phyloP scores from a whole-genome alignment of 2,329 filamentous ascomycete genomes.

The Podosphaera aphanis region DNA sequence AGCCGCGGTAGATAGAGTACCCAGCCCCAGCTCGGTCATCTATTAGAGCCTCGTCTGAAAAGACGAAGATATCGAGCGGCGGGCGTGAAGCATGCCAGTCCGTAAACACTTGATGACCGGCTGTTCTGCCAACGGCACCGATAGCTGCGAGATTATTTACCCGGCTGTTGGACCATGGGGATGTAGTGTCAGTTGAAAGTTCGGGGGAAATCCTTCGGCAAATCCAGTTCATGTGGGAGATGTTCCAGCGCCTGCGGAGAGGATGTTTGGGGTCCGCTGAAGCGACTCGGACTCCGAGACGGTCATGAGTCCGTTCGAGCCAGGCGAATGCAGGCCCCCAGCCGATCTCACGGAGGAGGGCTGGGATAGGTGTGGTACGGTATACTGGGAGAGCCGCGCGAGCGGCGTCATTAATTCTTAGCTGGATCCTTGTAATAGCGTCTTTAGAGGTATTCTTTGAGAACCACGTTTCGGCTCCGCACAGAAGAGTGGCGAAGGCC shows the following conservation, averaged over 20 bases:
- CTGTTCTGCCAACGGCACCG: neutral
- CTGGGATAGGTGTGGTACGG: neutral
- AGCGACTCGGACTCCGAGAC: neutral
- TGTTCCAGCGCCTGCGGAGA: neutral
- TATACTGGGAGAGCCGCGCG: neutral
- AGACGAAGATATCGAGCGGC: too few relatives aligned
- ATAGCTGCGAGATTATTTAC: neutral
- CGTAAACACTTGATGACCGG: too few relatives aligned
- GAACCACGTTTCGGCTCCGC: neutral
- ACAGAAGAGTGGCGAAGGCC: neutral
- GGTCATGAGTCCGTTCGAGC: neutral
- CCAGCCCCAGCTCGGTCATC: too few relatives aligned
- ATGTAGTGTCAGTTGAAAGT: neutral
- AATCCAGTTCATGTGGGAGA: neutral
- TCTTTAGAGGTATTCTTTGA: neutral
- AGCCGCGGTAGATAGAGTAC: too few relatives aligned
- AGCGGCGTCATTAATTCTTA: neutral
- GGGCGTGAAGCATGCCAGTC: too few relatives aligned
- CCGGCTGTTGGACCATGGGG: neutral
- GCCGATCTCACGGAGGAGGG: neutral
- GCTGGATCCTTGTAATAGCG: neutral
- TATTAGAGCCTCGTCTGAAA: too few relatives aligned
- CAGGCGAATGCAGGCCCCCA: neutral
- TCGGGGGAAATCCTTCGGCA: neutral
- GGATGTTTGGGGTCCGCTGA: neutral